Percentiles rank a stretch among this genome's conserved stretches.
Evolutionary conservation across 257 asterid genomes (phyloP).

Genomic region (Misopates orontium): DNA sequence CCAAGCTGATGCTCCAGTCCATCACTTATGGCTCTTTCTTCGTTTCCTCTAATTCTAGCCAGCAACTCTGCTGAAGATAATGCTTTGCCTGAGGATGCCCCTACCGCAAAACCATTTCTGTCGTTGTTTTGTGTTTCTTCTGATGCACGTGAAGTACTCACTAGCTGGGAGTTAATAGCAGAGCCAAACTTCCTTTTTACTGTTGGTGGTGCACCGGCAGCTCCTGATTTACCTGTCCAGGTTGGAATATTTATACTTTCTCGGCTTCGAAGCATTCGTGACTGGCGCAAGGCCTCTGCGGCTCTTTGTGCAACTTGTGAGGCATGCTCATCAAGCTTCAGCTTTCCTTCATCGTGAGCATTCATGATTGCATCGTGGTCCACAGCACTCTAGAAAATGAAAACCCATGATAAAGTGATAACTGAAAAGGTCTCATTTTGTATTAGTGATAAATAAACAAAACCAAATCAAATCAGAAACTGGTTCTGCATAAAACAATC

Average conservation of each 20-base stretch:
- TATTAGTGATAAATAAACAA: neutral
- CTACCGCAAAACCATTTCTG: conserved; percentile 56
- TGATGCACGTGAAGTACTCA: conserved; percentile 41
- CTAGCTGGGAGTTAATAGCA: conserved; percentile 53
- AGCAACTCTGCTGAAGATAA: conserved; percentile 79
- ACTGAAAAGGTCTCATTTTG: neutral
- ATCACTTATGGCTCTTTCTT: conserved; percentile 60
- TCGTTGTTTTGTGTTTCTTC: conserved; percentile 34
- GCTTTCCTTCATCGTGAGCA: conserved; percentile 82
- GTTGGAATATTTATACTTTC: conserved; percentile 84
- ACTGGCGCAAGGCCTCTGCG: conserved; percentile 89
- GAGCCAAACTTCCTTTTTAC: conserved; percentile 75
- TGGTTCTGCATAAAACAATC: neutral
- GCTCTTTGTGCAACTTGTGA: conserved; percentile 92
- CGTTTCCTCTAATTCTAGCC: conserved; percentile 68
- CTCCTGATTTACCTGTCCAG: conserved; percentile 94
- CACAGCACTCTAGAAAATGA: conserved; percentile 73
- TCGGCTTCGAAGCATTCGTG: conserved; percentile 81
- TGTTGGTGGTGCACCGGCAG: conserved; percentile 92
- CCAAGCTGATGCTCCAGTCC: conserved; percentile 76
- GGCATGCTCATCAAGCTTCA: conserved; percentile 78
- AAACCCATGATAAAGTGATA: neutral
- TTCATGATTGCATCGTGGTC: conserved; percentile 92
- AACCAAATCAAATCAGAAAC: neutral
- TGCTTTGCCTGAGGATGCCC: conserved; percentile 80